Percentiles rank a stretch among this genome's conserved stretches.
Conservation (phyloP, 2,329 filamentous ascomycete species). For the Proliferodiscus dingleyae region DNA sequence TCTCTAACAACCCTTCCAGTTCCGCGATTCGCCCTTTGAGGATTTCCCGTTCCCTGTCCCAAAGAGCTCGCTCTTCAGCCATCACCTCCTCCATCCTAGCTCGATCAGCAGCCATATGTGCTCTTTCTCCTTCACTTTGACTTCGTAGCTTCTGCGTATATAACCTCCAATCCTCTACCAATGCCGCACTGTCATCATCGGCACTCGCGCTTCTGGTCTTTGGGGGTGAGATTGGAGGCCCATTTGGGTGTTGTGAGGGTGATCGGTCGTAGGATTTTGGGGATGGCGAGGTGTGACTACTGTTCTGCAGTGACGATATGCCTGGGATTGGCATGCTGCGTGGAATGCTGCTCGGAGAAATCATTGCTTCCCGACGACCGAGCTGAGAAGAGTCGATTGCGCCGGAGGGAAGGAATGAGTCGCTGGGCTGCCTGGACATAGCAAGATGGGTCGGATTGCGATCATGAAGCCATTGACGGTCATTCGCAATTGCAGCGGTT, state of each 20-base stretch:
- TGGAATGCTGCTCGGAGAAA: constrained; percentile 13
- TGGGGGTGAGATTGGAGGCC: constrained; percentile 28
- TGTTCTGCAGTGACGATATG: constrained; percentile 9
- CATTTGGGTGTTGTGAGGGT: constrained; percentile 13
- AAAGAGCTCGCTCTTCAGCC: constrained; percentile 31
- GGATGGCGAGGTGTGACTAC: constrained; percentile 3
- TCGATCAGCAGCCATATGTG: constrained; percentile 30
- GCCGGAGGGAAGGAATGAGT: constrained; percentile 29
- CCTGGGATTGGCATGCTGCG: constrained; percentile 15
- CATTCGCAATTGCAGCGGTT: constrained; percentile 16
- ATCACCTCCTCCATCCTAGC: constrained; percentile 28
- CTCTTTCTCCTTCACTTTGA: constrained; percentile 30
- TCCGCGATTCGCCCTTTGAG: constrained; percentile 26
- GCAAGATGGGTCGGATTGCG: background rate
- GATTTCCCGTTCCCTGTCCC: constrained; percentile 28
- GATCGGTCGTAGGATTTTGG: constrained; percentile 14
- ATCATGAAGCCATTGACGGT: constrained; percentile 12
- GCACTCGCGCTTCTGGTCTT: constrained; percentile 27
- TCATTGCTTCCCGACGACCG: constrained; percentile 15
- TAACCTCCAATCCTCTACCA: constrained; percentile 30
- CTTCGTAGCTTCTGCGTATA: constrained; percentile 28
- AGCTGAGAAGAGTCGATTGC: constrained; percentile 18
- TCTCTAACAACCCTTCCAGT: constrained; percentile 22
- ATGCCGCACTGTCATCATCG: constrained; percentile 21
- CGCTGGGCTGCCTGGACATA: constrained; percentile 21